phyloP scores from a whole-genome alignment of 805 yeast genomes.

The Barnettozyma wickerhamii region DNA sequence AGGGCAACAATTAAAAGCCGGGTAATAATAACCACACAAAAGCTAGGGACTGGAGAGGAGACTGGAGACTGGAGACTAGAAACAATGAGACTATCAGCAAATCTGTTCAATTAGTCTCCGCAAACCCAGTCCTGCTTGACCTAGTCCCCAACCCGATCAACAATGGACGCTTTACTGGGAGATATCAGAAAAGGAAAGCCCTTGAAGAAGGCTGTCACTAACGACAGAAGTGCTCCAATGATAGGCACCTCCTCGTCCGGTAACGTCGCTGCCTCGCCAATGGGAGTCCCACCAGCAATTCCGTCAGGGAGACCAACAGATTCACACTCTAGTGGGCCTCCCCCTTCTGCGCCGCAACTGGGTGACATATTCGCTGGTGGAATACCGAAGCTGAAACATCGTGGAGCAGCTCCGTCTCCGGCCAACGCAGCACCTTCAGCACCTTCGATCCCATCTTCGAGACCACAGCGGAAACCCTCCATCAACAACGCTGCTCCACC shows the following conservation, averaged over 20 bases:
- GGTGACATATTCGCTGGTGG: conserved; percentile 25
- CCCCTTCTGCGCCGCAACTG: conserved; percentile 19
- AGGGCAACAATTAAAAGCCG: neutral
- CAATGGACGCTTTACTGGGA: conserved; percentile 60
- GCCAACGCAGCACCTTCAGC: conserved; percentile 27
- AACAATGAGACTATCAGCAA: too few species aligned
- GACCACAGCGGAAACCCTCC: conserved; percentile 19
- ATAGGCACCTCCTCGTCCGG: conserved; percentile 24
- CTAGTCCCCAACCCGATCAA: conserved; percentile 9
- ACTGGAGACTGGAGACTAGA: too few species aligned
- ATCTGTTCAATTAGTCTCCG: too few species aligned
- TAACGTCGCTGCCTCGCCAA: conserved; percentile 4
- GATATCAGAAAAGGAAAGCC: conserved; percentile 72
- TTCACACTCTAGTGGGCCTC: conserved; percentile 11
- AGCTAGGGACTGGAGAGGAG: too few species aligned
- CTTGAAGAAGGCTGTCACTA: conserved; percentile 60
- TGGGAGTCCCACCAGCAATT: conserved; percentile 16
- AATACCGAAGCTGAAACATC: conserved; percentile 23
- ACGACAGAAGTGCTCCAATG: conserved; percentile 61
- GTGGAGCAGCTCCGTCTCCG: conserved; percentile 22
- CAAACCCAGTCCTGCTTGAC: neutral
- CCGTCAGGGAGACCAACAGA: conserved; percentile 15
- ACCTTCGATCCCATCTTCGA: conserved; percentile 23
- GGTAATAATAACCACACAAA: too few species aligned
- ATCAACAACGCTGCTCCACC: conserved; percentile 7